phyloP scores from a whole-genome alignment of 352 stramenopile genomes.

The Pythium graminicola region DNA sequence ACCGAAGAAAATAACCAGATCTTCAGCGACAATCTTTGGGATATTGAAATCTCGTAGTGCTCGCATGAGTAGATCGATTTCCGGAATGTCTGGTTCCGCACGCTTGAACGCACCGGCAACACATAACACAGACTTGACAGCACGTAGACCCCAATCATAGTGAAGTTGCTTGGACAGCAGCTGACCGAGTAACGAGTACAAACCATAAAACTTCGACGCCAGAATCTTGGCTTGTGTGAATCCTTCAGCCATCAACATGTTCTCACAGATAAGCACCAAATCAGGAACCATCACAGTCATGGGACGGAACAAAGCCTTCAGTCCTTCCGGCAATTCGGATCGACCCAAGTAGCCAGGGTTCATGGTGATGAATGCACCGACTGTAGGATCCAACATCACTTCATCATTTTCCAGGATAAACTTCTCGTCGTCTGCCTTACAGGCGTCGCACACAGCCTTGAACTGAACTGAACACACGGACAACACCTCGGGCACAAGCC shows the following conservation, averaged over 20 bases:
- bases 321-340: conserved; percentile 90
- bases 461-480: conserved; percentile 91
- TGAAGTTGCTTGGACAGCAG: conserved; percentile 94
- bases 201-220: conserved; percentile 90
- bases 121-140: conserved; percentile 92
- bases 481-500: conserved; percentile 92
- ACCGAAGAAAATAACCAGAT: conserved; percentile 90
- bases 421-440: conserved; percentile 85
- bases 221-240: conserved; percentile 87
- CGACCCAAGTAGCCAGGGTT: conserved; percentile 91
- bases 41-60: conserved; percentile 95
- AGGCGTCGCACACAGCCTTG: conserved; percentile 81
- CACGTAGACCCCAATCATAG: conserved; percentile 93
- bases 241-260: conserved; percentile 91
- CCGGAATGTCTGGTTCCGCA: conserved; percentile 91
- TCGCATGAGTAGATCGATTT: conserved; percentile 93
- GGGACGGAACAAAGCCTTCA: conserved; percentile 89
- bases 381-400: conserved; percentile 29
- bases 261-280: conserved; percentile 89
- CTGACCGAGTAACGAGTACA: conserved; percentile 87
- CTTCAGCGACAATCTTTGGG: conserved; percentile 93
- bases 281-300: conserved; percentile 93
- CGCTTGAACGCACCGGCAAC: conserved; percentile 91
- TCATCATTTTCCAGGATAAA: conserved; percentile 90
- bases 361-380: conserved; percentile 79